These are phyloP conservation scores for Mycena olivaceomarginata DNA, from an alignment of 768 basidiomycete species.

Conservation along the genomic window DNA sequence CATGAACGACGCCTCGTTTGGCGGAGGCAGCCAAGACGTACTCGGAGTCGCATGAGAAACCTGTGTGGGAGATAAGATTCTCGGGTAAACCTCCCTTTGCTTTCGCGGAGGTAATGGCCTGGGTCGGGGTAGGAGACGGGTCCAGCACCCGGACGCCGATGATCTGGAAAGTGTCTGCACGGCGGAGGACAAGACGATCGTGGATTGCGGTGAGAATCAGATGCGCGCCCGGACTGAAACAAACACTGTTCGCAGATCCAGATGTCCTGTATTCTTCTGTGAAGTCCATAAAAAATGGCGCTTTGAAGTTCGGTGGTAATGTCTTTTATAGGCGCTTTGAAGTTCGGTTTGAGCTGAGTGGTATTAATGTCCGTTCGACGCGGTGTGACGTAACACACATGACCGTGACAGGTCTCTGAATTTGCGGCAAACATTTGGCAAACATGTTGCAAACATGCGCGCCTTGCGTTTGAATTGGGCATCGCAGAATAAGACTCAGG, in stretches of 20 bases:
- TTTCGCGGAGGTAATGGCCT: conserved; percentile 61
- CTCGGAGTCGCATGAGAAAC: conserved; percentile 93
- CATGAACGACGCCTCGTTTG: conserved; percentile 81
- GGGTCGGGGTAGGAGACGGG: conserved; percentile 70
- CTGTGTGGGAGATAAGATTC: conserved; percentile 69
- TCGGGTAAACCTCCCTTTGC: conserved; percentile 53
- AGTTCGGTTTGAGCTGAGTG: neutral
- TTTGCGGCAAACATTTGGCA: too few relatives aligned
- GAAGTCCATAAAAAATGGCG: conserved; percentile 78
- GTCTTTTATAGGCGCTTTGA: neutral
- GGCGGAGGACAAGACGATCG: conserved; percentile 88
- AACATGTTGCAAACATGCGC: too few relatives aligned
- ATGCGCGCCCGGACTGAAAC: conserved; percentile 91
- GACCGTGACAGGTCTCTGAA: neutral
- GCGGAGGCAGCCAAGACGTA: conserved; percentile 89
- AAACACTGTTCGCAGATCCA: conserved; percentile 69
- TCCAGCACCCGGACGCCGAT: conserved; percentile 87
- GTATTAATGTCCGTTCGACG: neutral
- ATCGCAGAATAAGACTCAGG: too few relatives aligned
- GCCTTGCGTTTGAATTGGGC: too few relatives aligned
- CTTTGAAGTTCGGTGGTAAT: neutral
- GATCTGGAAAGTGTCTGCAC: conserved; percentile 90
- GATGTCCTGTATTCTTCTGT: conserved; percentile 91
- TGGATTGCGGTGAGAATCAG: conserved; percentile 89
- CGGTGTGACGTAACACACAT: neutral